A percentile compares a stretch with the other conserved stretches of the same genome.
phyloP scores from a whole-genome alignment of 1,284 basidiomycete genomes.

The Ustilago bromivora region DNA sequence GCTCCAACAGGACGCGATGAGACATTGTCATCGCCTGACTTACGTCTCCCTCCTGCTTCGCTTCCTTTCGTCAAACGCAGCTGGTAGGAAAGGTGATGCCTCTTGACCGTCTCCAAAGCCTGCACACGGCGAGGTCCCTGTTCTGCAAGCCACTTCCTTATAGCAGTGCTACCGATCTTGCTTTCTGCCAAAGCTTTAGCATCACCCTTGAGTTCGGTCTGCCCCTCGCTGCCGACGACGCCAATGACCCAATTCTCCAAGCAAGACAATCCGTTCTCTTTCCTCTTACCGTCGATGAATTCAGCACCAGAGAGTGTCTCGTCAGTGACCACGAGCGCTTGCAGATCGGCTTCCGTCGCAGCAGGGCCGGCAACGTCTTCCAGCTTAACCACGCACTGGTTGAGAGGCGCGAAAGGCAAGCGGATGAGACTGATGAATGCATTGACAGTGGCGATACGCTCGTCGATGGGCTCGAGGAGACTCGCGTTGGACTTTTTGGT shows the following conservation, averaged over 20 bases:
- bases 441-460: conserved; percentile 58
- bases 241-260: conserved; percentile 59
- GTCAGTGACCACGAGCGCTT: conserved; percentile 64
- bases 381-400: conserved; percentile 57
- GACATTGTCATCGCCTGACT: conserved; percentile 12
- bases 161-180: conserved; percentile 68
- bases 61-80: conserved; percentile 18
- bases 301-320: conserved; percentile 64
- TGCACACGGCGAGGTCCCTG: conserved; percentile 33
- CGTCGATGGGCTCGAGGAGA: conserved; percentile 78
- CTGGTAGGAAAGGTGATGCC: conserved; percentile 19
- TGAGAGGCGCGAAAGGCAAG: conserved; percentile 30
- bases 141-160: conserved; percentile 59
- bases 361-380: conserved; percentile 66
- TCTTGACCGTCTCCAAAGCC: conserved; percentile 36
- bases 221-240: conserved; percentile 58
- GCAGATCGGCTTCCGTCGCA: conserved; percentile 56
- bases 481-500: conserved; percentile 79
- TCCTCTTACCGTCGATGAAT: conserved; percentile 54
- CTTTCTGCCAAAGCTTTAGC: conserved; percentile 56
- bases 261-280: conserved; percentile 47
- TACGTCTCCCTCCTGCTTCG: background rate
- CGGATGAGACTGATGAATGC: conserved; percentile 56
- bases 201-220: conserved; percentile 60
- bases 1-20: conserved; percentile 53